A percentile compares a stretch with the other conserved stretches of the same genome.
Evolutionary conservation across 208 protist species (phyloP).

Genomic region (Leishmania arabica): DNA sequence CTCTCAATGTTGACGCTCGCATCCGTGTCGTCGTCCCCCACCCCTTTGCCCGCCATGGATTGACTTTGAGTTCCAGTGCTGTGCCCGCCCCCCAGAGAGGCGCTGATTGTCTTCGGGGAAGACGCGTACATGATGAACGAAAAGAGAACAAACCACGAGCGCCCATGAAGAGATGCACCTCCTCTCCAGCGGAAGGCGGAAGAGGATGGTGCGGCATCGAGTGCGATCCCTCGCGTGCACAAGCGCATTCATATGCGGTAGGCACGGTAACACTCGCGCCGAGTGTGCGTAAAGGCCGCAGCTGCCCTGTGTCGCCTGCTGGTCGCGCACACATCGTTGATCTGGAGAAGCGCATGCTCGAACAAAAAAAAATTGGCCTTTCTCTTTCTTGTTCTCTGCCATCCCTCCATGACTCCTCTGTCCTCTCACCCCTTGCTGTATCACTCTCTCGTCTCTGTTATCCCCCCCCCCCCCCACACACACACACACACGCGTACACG

Average conservation of each 20-base stretch:
- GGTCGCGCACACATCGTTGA: neutral
- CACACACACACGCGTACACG: neutral
- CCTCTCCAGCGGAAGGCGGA: neutral
- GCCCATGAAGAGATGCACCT: neutral
- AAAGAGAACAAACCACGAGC: neutral
- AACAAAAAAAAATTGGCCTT: too few species aligned
- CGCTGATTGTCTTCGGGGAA: neutral
- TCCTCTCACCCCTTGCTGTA: neutral
- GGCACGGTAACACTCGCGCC: neutral
- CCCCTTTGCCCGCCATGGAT: neutral
- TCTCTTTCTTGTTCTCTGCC: neutral
- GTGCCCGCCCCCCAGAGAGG: neutral
- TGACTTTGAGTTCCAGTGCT: neutral
- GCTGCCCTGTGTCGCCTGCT: neutral
- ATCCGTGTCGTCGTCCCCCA: neutral
- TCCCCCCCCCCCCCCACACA: neutral
- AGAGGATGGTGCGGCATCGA: neutral
- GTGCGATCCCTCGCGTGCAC: neutral
- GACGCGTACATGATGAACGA: neutral
- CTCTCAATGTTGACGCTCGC: neutral
- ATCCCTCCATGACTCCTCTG: too few species aligned
- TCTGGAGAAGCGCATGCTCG: neutral
- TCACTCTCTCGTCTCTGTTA: neutral
- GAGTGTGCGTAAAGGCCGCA: neutral
- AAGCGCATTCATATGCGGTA: neutral